phyloP scores from a whole-genome alignment of 371 early-diverging fungal genomes.

The Rhizopus arrhizus region DNA sequence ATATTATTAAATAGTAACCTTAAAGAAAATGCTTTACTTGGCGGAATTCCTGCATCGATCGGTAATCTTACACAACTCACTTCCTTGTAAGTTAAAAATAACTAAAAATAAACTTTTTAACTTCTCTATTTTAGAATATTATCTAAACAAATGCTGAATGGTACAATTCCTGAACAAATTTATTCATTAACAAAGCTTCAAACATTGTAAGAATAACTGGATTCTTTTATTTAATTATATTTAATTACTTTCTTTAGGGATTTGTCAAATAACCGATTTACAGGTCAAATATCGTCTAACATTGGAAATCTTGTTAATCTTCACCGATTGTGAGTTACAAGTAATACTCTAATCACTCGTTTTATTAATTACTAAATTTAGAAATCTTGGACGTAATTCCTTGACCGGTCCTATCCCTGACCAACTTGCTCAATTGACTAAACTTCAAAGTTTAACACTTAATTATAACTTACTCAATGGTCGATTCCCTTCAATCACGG shows the following conservation, averaged over 20 bases:
- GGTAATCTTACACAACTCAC: slow-evolving; percentile 39
- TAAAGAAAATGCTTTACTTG: slow-evolving; percentile 39
- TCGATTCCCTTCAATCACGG: slow-evolving; percentile 48
- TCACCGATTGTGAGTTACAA: slow-evolving; percentile 40
- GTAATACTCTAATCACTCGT: too few relatives aligned
- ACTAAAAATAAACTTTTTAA: background rate
- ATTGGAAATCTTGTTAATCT: slow-evolving; percentile 47
- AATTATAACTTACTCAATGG: slow-evolving; percentile 58
- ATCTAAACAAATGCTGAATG: slow-evolving; percentile 44
- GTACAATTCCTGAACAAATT: slow-evolving; percentile 41
- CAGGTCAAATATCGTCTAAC: slow-evolving; percentile 45
- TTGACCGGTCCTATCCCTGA: slow-evolving; percentile 48
- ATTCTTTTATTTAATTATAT: background rate
- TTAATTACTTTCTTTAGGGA: slow-evolving; percentile 30
- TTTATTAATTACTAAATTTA: slow-evolving; percentile 4
- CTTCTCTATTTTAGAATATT: slow-evolving; percentile 20
- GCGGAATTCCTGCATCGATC: slow-evolving; percentile 37
- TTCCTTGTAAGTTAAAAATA: slow-evolving; percentile 35
- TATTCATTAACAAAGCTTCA: slow-evolving; percentile 34
- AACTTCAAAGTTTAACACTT: slow-evolving; percentile 46
- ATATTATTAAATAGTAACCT: slow-evolving; percentile 31
- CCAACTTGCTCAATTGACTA: slow-evolving; percentile 38
- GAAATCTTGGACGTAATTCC: slow-evolving; percentile 52
- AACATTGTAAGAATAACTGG: slow-evolving; percentile 27
- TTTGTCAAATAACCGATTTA: slow-evolving; percentile 55